A percentile compares a stretch with the other conserved stretches of the same genome.
Conservation (phyloP, 768 basidiomycete species). For the Suillus cothurnatus region DNA sequence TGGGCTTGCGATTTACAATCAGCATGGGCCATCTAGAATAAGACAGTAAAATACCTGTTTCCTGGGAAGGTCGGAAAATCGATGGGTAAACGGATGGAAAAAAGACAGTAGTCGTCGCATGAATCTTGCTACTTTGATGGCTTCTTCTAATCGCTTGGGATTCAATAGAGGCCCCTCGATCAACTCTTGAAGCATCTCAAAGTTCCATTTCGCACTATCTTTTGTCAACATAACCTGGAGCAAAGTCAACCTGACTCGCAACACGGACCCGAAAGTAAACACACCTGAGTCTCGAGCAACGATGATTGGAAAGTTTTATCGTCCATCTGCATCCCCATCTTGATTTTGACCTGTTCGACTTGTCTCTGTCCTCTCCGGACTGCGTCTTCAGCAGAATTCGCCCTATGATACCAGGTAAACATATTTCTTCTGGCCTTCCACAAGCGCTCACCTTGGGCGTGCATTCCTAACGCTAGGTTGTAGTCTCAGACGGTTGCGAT, state of each 20-base stretch:
- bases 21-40: conserved; percentile 12
- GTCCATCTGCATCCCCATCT: conserved; percentile 93
- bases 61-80: conserved; percentile 81
- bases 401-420: conserved; percentile 40
- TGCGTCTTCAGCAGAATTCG: conserved; percentile 83
- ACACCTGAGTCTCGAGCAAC: conserved; percentile 85
- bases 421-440: background rate
- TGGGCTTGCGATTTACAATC: conserved; percentile 48
- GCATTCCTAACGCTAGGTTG: conserved; percentile 60
- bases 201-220: conserved; percentile 92
- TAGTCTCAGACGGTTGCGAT: conserved; percentile 79
- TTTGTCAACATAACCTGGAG: conserved; percentile 80
- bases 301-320: conserved; percentile 87
- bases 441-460: conserved; percentile 60
- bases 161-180: conserved; percentile 93
- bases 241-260: conserved; percentile 5
- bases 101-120: conserved; percentile 91
- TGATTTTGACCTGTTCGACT: conserved; percentile 87
- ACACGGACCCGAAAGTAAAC: conserved; percentile 12
- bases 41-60: conserved; percentile 51
- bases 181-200: conserved; percentile 83
- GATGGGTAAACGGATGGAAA: conserved; percentile 87
- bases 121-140: conserved; percentile 86
- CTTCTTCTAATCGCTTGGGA: conserved; percentile 91
- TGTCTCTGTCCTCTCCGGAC: conserved; percentile 87